These are phyloP conservation scores for Phycomyces blakesleeanus DNA, from an alignment of 192 early-diverging fungal genomes.

Conservation along the genomic window DNA sequence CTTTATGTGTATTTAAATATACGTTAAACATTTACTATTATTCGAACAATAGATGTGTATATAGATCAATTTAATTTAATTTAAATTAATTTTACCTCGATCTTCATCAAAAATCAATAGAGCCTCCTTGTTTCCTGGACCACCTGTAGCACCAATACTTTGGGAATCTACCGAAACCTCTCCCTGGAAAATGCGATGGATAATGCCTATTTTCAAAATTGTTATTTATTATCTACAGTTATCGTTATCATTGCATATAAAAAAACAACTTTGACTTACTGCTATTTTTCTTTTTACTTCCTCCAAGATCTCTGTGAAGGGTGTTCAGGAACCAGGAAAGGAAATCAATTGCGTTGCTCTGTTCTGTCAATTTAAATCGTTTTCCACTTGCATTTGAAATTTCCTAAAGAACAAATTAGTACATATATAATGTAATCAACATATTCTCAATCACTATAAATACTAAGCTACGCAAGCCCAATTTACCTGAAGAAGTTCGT, in stretches of 20 bases:
- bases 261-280: conserved; percentile 39
- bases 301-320: conserved; percentile 82
- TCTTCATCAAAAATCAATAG: conserved; percentile 41
- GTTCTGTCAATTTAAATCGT: conserved; percentile 72
- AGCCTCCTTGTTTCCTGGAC: conserved; percentile 35
- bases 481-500: conserved; percentile 84
- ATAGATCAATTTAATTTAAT: too few species aligned
- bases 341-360: conserved; percentile 85
- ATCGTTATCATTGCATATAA: background rate
- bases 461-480: conserved; percentile 1
- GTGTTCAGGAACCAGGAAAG: conserved; percentile 91
- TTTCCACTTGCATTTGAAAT: conserved; percentile 77
- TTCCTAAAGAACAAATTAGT: conserved; percentile 48
- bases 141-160: conserved; percentile 43
- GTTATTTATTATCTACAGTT: background rate
- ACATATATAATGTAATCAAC: background rate
- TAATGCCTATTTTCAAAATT: conserved; percentile 35
- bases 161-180: conserved; percentile 74
- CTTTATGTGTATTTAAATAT: too few species aligned
- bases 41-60: too few species aligned
- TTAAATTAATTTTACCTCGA: conserved; percentile 27
- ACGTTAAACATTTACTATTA: too few species aligned
- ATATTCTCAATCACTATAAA: background rate
- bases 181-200: conserved; percentile 86
- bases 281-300: conserved; percentile 65